Evolutionary conservation across 1,284 basidiomycete genomes (phyloP).

Genomic region (Singerocomus inundabilis): DNA sequence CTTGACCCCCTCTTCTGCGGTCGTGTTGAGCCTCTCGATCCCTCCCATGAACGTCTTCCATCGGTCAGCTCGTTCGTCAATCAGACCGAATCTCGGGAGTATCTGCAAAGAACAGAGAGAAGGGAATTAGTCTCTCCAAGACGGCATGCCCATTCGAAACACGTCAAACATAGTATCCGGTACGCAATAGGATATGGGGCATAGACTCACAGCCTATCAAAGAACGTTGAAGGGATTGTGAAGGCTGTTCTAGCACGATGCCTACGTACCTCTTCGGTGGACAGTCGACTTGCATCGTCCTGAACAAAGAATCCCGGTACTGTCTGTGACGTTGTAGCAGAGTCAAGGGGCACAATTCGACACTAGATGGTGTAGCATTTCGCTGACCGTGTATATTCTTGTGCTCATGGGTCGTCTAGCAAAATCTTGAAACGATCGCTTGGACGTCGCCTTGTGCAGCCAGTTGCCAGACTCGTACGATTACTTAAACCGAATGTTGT

Average conservation of each 20-base stretch:
- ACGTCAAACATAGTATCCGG: background rate
- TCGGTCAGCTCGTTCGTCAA: slow-evolving; percentile 47
- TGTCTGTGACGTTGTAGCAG: slow-evolving; percentile 9
- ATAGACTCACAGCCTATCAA: slow-evolving; percentile 20
- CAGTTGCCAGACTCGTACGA: too few species aligned
- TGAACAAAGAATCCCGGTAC: slow-evolving; percentile 26
- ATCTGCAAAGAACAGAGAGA: slow-evolving; percentile 37
- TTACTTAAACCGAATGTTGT: too few species aligned
- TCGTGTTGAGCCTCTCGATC: slow-evolving; percentile 47
- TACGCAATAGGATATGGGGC: background rate
- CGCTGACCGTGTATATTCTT: slow-evolving; percentile 17
- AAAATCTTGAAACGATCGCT: background rate
- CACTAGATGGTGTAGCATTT: background rate
- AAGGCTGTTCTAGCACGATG: too few species aligned
- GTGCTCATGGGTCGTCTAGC: slow-evolving; percentile 1
- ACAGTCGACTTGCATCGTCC: slow-evolving; percentile 7
- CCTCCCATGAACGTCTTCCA: slow-evolving; percentile 51
- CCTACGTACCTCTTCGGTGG: slow-evolving; percentile 10
- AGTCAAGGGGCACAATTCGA: background rate
- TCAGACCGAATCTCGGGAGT: slow-evolving; percentile 60
- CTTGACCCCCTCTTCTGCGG: slow-evolving; percentile 37
- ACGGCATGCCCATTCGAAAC: background rate
- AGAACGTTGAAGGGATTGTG: background rate
- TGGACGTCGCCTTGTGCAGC: too few species aligned
- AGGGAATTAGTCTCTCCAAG: background rate